Base-by-base conservation (phyloP, 345 rosid genomes). In the Salix brachista region DNA sequence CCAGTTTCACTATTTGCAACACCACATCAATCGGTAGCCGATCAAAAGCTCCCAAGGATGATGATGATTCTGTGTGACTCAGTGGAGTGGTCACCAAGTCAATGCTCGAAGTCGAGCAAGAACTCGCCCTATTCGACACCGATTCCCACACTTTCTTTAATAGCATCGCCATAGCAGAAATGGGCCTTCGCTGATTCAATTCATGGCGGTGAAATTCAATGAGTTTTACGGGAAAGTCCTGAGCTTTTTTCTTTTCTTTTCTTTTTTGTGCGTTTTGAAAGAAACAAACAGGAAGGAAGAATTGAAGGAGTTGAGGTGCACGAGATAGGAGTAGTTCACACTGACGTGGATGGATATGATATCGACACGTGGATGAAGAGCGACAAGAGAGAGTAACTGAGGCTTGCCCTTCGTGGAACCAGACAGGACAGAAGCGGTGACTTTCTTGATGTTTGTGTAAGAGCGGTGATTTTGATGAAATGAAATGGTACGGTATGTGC, bases 11-110 rank as follows among this genome's bases (percentile, higher is more conserved):
- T 61, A 95, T 91, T 77, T 87, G 89, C 64, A 90, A 6, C 71
- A 93, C 26, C 23, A 95, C 83, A 69, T 95, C 99, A 39, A 64
- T 52, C 39, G 97, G 97, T 32, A 95, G 39, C 65, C 77, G 75
- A 76, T 95, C 96, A 70, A 91, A 89, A 34, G 67, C 75, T 17
- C 94, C 97, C 3, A 89, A 77, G 48, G 93, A 88, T 25, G 87
- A 80, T 28, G 74, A 69, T 23, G 73, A 75, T 3, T 79, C 44
- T 2, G 42, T 19, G 21, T 48, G 71, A 50, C 52, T 79, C 70
- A 10, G 61, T 19, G 77, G 72, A 32, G 75, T 60, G 34, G 75
- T 13, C 50, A 46, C 0, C 36, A 76, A 54, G 32, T 17, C 72
- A 39, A 18, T 36, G 18, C 42, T 41, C 26, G 83, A 73, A 17